phyloP scores from a whole-genome alignment of 352 stramenopile species.

The Pythium periplocum region DNA sequence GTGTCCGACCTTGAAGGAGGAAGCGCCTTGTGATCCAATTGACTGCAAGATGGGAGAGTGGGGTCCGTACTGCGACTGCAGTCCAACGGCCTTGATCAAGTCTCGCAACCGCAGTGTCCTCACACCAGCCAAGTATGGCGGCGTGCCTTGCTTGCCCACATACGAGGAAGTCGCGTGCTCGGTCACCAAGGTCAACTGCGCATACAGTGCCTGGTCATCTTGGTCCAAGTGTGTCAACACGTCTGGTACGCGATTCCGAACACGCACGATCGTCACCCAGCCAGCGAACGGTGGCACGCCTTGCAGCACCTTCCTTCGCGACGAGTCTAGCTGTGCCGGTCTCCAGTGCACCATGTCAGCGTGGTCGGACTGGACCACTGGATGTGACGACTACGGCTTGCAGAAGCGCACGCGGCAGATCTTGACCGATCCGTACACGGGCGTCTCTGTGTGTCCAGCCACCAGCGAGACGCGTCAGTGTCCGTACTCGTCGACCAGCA shows the following conservation, averaged over 20 bases:
- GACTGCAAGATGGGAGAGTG: slow-evolving; percentile 38
- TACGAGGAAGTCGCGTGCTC: slow-evolving; percentile 13
- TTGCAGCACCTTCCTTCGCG: slow-evolving; percentile 13
- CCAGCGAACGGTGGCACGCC: slow-evolving; percentile 23
- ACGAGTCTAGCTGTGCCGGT: slow-evolving; percentile 18
- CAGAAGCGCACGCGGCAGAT: slow-evolving; percentile 29
- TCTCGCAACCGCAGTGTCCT: slow-evolving; percentile 27
- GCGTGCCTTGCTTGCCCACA: slow-evolving; percentile 23
- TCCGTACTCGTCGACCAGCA: slow-evolving; percentile 25
- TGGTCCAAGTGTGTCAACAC: slow-evolving; percentile 25
- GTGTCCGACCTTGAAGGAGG: slow-evolving; percentile 21
- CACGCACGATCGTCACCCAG: slow-evolving; percentile 19
- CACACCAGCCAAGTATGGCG: slow-evolving; percentile 25
- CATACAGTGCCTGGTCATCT: slow-evolving; percentile 14
- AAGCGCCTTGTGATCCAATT: slow-evolving; percentile 33
- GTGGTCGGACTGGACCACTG: slow-evolving; percentile 22
- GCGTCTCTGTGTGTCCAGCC: slow-evolving; percentile 18
- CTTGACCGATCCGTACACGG: slow-evolving; percentile 25
- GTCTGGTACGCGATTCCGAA: slow-evolving; percentile 13
- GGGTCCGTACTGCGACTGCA: slow-evolving; percentile 23
- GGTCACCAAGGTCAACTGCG: slow-evolving; percentile 19
- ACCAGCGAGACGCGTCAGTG: slow-evolving; percentile 24
- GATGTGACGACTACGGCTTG: slow-evolving; percentile 27
- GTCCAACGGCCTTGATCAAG: slow-evolving; percentile 19
- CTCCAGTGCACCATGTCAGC: slow-evolving; percentile 22